Percentiles rank a stretch among this genome's conserved stretches.
Conservation (phyloP, 2,329 filamentous ascomycete genomes). For the Diaporthe nobilis region DNA sequence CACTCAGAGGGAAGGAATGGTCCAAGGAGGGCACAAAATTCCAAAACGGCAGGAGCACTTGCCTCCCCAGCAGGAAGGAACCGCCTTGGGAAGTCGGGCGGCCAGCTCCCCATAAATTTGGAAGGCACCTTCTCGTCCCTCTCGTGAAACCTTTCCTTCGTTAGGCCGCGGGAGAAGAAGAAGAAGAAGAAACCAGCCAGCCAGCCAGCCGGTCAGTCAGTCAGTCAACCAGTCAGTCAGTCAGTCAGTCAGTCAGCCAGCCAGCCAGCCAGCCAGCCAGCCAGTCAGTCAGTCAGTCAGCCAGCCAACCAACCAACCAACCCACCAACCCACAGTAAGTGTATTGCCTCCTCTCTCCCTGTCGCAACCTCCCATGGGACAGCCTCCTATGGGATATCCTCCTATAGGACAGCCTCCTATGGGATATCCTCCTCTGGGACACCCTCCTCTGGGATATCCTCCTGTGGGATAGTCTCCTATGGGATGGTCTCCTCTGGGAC, state of each 20-base stretch:
- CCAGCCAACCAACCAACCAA: background rate
- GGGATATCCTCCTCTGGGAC: background rate
- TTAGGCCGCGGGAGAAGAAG: background rate
- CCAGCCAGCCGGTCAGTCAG: background rate
- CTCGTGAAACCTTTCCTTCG: background rate
- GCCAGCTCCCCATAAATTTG: background rate
- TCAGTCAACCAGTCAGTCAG: no score
- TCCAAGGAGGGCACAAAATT: no score
- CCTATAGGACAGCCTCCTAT: background rate
- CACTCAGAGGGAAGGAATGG: no score
- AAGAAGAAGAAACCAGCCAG: background rate
- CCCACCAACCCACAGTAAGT: background rate
- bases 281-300: background rate
- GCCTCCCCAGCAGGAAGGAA: background rate
- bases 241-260: no score
- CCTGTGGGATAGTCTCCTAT: background rate
- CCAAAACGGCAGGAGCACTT: background rate
- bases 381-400: background rate
- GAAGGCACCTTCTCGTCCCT: background rate
- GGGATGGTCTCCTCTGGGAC: background rate
- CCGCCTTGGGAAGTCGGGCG: background rate
- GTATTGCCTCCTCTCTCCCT: background rate
- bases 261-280: no score
- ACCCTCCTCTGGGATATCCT: background rate
- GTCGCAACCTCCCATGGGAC: background rate